Conservation (phyloP, 306 rosid genomes). For the Quercus suber region DNA sequence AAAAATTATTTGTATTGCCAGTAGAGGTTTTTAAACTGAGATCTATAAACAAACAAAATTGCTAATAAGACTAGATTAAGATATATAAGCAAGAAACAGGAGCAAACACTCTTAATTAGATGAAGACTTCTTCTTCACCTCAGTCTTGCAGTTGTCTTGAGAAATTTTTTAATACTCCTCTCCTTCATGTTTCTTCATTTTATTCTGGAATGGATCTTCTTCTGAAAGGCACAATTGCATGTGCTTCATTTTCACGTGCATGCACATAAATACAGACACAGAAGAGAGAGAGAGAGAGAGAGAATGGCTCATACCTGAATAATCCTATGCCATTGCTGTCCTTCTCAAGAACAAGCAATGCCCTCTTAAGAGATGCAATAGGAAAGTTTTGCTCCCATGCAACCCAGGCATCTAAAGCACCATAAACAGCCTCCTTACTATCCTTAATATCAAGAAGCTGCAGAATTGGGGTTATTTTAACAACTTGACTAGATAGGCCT, state of each 20-base stretch:
- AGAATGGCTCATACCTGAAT: constrained; percentile 50
- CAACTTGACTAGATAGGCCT: background rate
- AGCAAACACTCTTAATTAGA: background rate
- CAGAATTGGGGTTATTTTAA: constrained; percentile 29
- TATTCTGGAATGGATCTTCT: background rate
- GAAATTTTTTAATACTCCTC: background rate
- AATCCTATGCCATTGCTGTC: constrained; percentile 90
- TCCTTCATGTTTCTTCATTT: background rate
- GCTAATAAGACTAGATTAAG: background rate
- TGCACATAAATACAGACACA: background rate
- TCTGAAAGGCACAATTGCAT: background rate
- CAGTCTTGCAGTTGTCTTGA: background rate
- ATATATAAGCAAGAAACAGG: background rate
- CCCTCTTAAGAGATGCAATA: constrained; percentile 52
- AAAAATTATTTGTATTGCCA: background rate
- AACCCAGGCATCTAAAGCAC: constrained; percentile 92
- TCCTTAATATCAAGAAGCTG: constrained; percentile 71
- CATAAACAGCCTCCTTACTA: constrained; percentile 73
- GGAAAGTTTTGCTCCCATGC: constrained; percentile 90
- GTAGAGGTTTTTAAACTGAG: background rate
- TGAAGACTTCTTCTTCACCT: background rate
- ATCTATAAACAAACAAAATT: background rate
- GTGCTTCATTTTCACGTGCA: background rate
- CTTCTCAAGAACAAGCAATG: constrained; percentile 65
- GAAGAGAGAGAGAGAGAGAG: background rate